Conservation (phyloP, 2,329 filamentous ascomycete genomes). For the Sclerotinia borealis region DNA sequence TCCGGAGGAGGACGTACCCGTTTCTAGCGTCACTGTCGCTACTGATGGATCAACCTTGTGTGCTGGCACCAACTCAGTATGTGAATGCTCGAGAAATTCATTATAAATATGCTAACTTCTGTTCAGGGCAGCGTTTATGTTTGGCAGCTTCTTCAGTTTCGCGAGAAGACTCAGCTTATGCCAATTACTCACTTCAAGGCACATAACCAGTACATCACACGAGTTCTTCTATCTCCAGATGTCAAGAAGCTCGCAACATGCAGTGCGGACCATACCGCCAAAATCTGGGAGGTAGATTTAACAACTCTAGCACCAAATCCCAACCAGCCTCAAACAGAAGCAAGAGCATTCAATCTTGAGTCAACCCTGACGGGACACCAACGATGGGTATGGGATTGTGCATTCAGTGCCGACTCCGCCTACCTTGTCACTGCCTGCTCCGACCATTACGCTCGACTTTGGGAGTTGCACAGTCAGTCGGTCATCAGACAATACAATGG, state of each 20-base stretch:
- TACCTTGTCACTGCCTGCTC: conserved; percentile 70
- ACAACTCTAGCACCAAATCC: conserved; percentile 39
- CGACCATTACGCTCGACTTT: conserved; percentile 67
- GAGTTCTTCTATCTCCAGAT: conserved; percentile 67
- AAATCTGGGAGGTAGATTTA: conserved; percentile 93
- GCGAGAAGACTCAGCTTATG: conserved; percentile 62
- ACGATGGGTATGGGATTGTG: conserved; percentile 75
- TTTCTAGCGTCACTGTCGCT: conserved; percentile 91
- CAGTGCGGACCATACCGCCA: conserved; percentile 74
- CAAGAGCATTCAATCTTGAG: conserved; percentile 56
- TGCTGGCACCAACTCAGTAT: conserved; percentile 83
- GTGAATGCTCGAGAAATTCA: conserved; percentile 23
- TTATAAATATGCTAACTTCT: conserved; percentile 5
- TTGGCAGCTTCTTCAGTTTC: conserved; percentile 78
- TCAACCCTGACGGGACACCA: conserved; percentile 67
- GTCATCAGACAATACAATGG: conserved; percentile 73
- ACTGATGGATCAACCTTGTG: conserved; percentile 90
- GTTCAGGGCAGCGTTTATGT: conserved; percentile 92
- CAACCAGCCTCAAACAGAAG: conserved; percentile 33
- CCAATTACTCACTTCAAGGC: conserved; percentile 67
- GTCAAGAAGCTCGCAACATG: conserved; percentile 71
- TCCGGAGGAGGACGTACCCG: conserved; percentile 88
- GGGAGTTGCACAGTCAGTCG: conserved; percentile 63
- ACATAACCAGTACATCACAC: conserved; percentile 67
- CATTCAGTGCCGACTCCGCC: conserved; percentile 66